Evolutionary conservation across 345 rosid species (phyloP).

Genomic region (Melaleuca alternifolia): DNA sequence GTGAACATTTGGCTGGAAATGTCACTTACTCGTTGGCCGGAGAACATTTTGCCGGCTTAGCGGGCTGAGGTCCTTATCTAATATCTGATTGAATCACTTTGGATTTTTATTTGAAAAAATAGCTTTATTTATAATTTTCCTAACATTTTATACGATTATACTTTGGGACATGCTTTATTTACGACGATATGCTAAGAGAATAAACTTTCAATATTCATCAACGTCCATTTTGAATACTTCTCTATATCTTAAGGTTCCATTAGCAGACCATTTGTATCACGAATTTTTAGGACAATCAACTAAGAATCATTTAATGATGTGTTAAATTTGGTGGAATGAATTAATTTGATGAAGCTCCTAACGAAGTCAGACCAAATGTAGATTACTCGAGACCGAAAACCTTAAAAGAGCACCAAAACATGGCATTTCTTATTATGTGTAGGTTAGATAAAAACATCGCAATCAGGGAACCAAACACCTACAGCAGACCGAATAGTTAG

Average conservation of each 20-base stretch:
- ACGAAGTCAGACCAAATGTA: neutral
- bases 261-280: neutral
- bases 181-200: neutral
- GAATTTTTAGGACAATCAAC: neutral
- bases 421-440: neutral
- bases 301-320: neutral
- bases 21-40: neutral
- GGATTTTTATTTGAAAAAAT: fast-evolving
- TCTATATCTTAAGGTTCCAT: neutral
- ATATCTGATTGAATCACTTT: too few relatives aligned
- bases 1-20: too few relatives aligned
- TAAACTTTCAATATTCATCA: neutral
- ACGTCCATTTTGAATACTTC: neutral
- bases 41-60: too few relatives aligned
- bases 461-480: neutral
- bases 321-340: neutral
- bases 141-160: neutral
- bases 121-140: too few relatives aligned
- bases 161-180: neutral
- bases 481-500: neutral
- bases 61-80: neutral
- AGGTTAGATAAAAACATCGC: neutral
- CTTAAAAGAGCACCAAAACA: neutral
- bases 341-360: neutral
- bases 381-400: neutral